phyloP scores from a whole-genome alignment of 2,329 filamentous ascomycete species.

The Drechslerella dactyloides region DNA sequence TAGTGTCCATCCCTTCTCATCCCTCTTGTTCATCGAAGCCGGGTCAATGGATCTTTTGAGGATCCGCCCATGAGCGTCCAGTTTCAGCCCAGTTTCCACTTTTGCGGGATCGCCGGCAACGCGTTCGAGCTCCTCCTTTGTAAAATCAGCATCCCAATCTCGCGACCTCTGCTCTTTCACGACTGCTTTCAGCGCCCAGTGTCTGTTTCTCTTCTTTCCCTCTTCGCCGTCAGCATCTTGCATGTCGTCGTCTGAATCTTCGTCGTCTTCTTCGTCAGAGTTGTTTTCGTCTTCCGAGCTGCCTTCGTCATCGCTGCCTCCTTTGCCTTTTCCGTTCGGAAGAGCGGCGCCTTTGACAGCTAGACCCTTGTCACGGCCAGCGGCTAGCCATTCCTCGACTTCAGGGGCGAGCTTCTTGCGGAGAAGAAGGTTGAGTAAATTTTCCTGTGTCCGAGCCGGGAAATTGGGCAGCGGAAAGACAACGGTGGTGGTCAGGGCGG shows the following conservation, averaged over 20 bases:
- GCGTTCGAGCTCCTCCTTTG: conserved; percentile 34
- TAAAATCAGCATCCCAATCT: conserved; percentile 49
- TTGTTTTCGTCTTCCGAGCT: conserved; percentile 1
- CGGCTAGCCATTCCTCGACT: conserved; percentile 66
- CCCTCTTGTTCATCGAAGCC: conserved; percentile 22
- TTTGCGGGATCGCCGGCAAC: conserved; percentile 30
- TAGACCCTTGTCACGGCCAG: conserved; percentile 57
- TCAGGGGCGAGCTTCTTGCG: conserved; percentile 67
- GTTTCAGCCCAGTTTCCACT: conserved; percentile 36
- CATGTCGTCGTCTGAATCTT: conserved; percentile 38
- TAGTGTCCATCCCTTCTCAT: conserved; percentile 37
- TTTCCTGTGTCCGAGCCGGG: conserved; percentile 61
- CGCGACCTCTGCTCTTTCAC: conserved; percentile 35
- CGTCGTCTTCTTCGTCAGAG: conserved; percentile 17
- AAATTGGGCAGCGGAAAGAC: conserved; percentile 65
- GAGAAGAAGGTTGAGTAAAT: conserved; percentile 63
- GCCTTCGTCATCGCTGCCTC: conserved; percentile 22
- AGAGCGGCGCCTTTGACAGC: conserved; percentile 17
- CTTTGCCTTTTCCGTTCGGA: conserved; percentile 14
- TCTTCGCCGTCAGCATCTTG: conserved; percentile 27
- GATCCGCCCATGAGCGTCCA: conserved; percentile 30
- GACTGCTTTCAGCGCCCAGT: conserved; percentile 46
- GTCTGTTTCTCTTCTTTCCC: conserved; percentile 23
- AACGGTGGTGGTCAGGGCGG: conserved; percentile 63
- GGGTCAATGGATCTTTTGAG: conserved; percentile 30